phyloP scores from a whole-genome alignment of 768 basidiomycete species.

The Cystobasidium ongulense region DNA sequence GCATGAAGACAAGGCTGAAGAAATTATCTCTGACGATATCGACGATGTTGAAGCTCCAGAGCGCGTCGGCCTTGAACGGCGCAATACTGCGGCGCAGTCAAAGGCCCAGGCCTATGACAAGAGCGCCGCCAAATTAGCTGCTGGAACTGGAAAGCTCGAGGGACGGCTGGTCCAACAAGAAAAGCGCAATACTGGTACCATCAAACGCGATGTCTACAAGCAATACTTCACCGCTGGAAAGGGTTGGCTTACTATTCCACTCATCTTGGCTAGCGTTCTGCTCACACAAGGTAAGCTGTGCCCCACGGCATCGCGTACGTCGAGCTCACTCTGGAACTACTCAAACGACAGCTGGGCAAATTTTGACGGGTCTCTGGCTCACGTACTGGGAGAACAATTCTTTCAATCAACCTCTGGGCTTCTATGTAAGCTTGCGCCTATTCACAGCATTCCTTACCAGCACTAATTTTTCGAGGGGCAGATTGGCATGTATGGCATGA shows the following conservation, averaged over 20 bases:
- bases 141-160: conserved; percentile 73
- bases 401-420: conserved; percentile 57
- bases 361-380: conserved; percentile 51
- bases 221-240: conserved; percentile 63
- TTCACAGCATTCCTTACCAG: conserved; percentile 43
- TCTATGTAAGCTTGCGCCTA: conserved; percentile 52
- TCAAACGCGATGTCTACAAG: conserved; percentile 39
- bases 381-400: conserved; percentile 73
- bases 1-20: conserved; percentile 38
- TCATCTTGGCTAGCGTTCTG: conserved; percentile 56
- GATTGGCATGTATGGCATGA: conserved; percentile 38
- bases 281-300: conserved; percentile 57
- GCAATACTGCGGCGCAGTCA: conserved; percentile 43
- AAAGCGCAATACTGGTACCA: conserved; percentile 21
- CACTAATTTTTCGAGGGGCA: background rate
- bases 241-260: conserved; percentile 58
- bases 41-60: conserved; percentile 44
- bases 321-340: too few relatives aligned
- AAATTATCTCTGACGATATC: conserved; percentile 40
- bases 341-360: background rate
- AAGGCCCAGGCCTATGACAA: conserved; percentile 50
- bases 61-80: conserved; percentile 42
- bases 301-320: conserved; percentile 62
- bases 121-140: conserved; percentile 49
- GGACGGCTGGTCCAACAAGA: conserved; percentile 55